Evolutionary conservation across 495 filamentous ascomycete species (phyloP).

Genomic region (Pseudomonodictys pantanalensis): DNA sequence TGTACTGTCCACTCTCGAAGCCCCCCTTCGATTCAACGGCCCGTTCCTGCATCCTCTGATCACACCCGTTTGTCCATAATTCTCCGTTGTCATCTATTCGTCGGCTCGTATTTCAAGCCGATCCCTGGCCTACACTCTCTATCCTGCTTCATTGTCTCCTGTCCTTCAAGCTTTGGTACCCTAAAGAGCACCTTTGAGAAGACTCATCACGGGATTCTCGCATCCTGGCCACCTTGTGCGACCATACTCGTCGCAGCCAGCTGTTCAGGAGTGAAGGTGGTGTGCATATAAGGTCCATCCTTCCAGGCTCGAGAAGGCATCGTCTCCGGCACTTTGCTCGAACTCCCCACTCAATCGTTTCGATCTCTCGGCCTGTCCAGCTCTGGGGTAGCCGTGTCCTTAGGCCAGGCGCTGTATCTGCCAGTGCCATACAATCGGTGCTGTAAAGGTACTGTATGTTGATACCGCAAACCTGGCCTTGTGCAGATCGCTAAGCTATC

Average conservation of each 20-base stretch:
- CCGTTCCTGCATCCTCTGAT: slow-evolving; percentile 14
- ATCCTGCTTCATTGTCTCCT: slow-evolving; percentile 7
- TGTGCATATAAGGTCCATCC: slow-evolving; percentile 30
- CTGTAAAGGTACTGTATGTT: slow-evolving; percentile 6
- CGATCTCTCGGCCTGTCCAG: not conserved
- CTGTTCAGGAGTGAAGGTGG: slow-evolving; percentile 19
- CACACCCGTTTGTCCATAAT: slow-evolving; percentile 14
- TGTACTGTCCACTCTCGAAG: slow-evolving; percentile 25
- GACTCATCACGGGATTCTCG: slow-evolving; percentile 25
- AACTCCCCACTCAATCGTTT: not conserved
- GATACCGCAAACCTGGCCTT: slow-evolving; percentile 26
- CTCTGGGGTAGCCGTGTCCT: not conserved
- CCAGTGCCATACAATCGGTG: slow-evolving; percentile 7
- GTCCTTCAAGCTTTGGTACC: slow-evolving; percentile 14
- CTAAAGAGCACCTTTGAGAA: slow-evolving; percentile 12
- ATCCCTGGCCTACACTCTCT: not conserved
- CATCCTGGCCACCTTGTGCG: slow-evolving; percentile 23
- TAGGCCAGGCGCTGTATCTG: not conserved
- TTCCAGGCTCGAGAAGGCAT: slow-evolving; percentile 14
- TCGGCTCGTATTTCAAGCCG: slow-evolving; percentile 3
- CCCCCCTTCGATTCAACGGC: slow-evolving; percentile 5
- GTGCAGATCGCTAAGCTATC: slow-evolving; percentile 31
- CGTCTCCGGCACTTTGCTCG: not conserved
- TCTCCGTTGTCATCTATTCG: slow-evolving; percentile 13
- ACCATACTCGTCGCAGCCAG: slow-evolving; percentile 16